phyloP scores from a whole-genome alignment of 2,329 filamentous ascomycete species.

The Exophiala aquamarina region DNA sequence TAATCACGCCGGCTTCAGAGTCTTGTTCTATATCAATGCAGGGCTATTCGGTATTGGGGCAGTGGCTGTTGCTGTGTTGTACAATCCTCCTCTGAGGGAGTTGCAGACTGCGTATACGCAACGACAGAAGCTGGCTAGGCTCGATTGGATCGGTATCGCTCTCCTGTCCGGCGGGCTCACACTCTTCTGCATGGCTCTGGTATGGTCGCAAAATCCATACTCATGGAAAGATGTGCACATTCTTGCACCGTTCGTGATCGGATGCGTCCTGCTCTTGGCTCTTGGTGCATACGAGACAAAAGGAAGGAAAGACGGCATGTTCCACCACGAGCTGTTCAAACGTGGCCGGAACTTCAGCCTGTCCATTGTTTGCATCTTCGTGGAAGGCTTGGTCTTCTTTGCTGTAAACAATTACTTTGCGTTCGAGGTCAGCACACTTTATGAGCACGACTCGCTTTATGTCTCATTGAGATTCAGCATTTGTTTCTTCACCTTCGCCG shows the following conservation, averaged over 20 bases:
- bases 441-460: constrained; percentile 3
- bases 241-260: constrained; percentile 50
- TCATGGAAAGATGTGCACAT: constrained; percentile 53
- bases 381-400: constrained; percentile 67
- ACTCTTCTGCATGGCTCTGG: constrained; percentile 55
- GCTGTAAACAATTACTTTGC: constrained; percentile 40
- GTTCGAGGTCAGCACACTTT: constrained; percentile 11
- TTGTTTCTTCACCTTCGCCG: constrained; percentile 3
- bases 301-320: constrained; percentile 50
- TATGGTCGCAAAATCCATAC: constrained; percentile 58
- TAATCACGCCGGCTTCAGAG: constrained; percentile 11
- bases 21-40: constrained; percentile 15
- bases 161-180: constrained; percentile 6
- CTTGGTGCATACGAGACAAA: constrained; percentile 57
- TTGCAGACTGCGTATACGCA: constrained; percentile 5
- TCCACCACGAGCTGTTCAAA: constrained; percentile 50
- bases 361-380: constrained; percentile 54
- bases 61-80: constrained; percentile 5
- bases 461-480: constrained; percentile 7
- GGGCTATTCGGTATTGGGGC: constrained; percentile 5
- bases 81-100: constrained; percentile 16
- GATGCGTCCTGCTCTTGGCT: constrained; percentile 39
- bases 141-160: constrained; percentile 16
- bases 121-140: constrained; percentile 7
- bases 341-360: constrained; percentile 61